These are phyloP conservation scores for Passiflora organensis DNA, from an alignment of 345 rosid genomes.

Conservation along the genomic window DNA sequence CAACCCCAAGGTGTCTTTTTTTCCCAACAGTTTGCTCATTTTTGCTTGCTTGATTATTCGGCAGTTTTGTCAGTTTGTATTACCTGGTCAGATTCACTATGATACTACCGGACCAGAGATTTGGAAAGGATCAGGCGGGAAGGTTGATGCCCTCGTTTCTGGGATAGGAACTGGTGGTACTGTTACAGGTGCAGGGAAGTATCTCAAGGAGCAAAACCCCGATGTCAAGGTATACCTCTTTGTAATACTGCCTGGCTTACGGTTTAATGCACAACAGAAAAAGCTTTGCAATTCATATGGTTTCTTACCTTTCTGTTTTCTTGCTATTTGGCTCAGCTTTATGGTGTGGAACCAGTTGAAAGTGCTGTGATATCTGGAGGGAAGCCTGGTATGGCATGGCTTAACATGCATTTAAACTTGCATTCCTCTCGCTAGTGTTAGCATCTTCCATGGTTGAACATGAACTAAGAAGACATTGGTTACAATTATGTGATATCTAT, in stretches of 20 bases:
- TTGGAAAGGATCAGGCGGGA: constrained; percentile 58
- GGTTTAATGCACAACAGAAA: background rate
- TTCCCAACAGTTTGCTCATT: constrained; percentile 1
- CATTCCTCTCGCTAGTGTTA: no score
- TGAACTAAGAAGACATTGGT: no score
- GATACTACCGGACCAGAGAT: constrained; percentile 67
- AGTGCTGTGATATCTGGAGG: constrained; percentile 32
- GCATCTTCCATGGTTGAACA: no score
- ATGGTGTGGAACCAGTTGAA: constrained; percentile 31
- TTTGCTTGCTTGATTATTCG: constrained; percentile 3
- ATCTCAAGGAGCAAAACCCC: constrained; percentile 66
- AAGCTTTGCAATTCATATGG: background rate
- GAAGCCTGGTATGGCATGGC: constrained; percentile 26
- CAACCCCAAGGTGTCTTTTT: constrained; percentile 58
- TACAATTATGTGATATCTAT: no score
- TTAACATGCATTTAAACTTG: background rate
- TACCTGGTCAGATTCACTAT: constrained; percentile 47
- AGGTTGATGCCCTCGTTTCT: constrained; percentile 55
- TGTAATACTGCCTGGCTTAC: background rate
- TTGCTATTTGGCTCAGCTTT: constrained; percentile 12
- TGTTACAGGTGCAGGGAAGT: constrained; percentile 53
- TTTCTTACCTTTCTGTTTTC: constrained; percentile 1
- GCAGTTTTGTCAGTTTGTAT: background rate
- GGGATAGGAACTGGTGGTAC: constrained; percentile 70
- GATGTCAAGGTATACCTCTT: constrained; percentile 42